Evolutionary conservation across 495 filamentous ascomycete genomes (phyloP), one percentile per base, ranked within the genome.

Genomic region (Lichina pygmaea): DNA sequence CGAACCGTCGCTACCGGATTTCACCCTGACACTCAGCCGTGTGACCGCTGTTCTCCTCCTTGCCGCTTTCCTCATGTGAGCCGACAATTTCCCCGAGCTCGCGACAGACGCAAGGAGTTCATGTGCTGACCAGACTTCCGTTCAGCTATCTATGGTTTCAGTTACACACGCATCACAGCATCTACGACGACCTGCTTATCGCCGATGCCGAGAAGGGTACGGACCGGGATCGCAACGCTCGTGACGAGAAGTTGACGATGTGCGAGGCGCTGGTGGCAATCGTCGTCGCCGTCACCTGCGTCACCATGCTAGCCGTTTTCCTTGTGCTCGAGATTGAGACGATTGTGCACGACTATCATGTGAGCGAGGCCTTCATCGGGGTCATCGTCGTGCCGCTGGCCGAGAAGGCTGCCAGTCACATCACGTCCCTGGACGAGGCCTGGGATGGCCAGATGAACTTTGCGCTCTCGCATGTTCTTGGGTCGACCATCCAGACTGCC

Each of bases 371-470:
- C 15, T 85, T 85, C 55, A 70, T 86, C 58, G 81, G 81, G 44
- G 60, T 86, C 49, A 81, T 82, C 45, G 62, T 83, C 3, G 62
- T 84, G 0, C 86, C 86, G 3, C 64, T 94, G 1, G 85, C 93
- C 7, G 86, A 93, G 54, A 94, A 94, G 55, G 77, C 75, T 0
- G 82, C 83, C 8, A 86, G 93, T 62, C 86, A 93, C 57, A 59
- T 93, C 36, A 92, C 79, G 0, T 81, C 85, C 10, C 60, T 94
- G 41, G 86, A 94, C 57, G 86, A 93, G 64, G 86, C 86, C 8
- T 92, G 75, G 68, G 81, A 83, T 56, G 71, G 78, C 57, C 75
- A 68, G 54, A 80, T 82, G 71, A 93, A 93, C 62, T 89, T 91
- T 57, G 86, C 86, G 0, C 70, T 95, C 7, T 76, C 81, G 41